Conservation (phyloP, 345 rosid species). For the Linum lewisii region DNA sequence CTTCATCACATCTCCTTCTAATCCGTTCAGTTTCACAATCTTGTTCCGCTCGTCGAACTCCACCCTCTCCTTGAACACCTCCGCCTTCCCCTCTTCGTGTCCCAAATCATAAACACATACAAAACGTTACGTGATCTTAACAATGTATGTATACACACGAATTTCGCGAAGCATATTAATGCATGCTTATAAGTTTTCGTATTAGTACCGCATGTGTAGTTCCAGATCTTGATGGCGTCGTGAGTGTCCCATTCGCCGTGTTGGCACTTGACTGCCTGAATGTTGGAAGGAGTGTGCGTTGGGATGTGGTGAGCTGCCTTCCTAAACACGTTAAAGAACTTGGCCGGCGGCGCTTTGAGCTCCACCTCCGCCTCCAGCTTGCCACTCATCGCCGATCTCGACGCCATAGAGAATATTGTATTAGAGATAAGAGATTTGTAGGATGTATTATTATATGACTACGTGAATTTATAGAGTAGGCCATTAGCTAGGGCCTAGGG, state of each 20-base stretch:
- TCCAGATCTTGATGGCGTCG: conserved; percentile 26
- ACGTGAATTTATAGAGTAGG: too few species aligned
- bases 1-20: conserved; percentile 24
- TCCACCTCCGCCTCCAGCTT: conserved; percentile 25
- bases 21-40: conserved; percentile 1
- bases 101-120: not conserved
- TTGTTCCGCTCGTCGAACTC: conserved; percentile 23
- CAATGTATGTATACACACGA: too few species aligned
- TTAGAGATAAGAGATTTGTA: too few species aligned
- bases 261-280: conserved; percentile 18
- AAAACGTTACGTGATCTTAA: too few species aligned
- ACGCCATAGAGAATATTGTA: too few species aligned
- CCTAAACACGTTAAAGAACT: conserved; percentile 12
- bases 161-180: too few species aligned
- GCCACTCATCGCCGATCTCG: conserved; percentile 1
- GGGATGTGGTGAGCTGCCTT: conserved; percentile 16
- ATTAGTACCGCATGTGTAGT: conserved; percentile 21
- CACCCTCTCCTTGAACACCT: conserved; percentile 20
- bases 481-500: too few species aligned
- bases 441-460: too few species aligned
- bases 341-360: conserved; percentile 14
- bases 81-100: conserved; percentile 17
- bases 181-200: too few species aligned
- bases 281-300: conserved; percentile 9
- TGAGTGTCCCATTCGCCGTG: conserved; percentile 27